A percentile compares a stretch with the other conserved stretches of the same genome.
phyloP scores from a whole-genome alignment of 1,284 basidiomycete genomes.

The Athelia sp. region DNA sequence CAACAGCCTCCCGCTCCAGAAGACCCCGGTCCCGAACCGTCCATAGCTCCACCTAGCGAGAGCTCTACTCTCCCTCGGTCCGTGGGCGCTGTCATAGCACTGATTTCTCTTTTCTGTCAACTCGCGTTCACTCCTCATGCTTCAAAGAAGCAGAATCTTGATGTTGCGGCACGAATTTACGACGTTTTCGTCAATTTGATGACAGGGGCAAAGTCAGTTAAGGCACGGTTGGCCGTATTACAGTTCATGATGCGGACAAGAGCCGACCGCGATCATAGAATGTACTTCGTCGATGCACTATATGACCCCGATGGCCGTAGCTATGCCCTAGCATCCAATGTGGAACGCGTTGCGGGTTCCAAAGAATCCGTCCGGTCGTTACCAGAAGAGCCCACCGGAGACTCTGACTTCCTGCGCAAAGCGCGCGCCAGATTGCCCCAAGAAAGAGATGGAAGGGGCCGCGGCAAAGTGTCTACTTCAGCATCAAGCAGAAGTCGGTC shows the following conservation, averaged over 20 bases:
- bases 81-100: conserved; percentile 56
- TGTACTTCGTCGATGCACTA: conserved; percentile 61
- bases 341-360: conserved; percentile 34
- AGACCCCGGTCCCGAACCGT: conserved; percentile 21
- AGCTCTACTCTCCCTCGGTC: conserved; percentile 33
- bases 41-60: conserved; percentile 21
- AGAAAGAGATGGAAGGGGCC: conserved; percentile 55
- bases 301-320: conserved; percentile 54
- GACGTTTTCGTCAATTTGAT: conserved; percentile 40
- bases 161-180: conserved; percentile 50
- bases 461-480: conserved; percentile 40
- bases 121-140: conserved; percentile 63
- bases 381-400: conserved; percentile 6
- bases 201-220: conserved; percentile 44
- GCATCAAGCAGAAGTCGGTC: conserved; percentile 69
- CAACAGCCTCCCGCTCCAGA: conserved; percentile 30
- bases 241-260: conserved; percentile 89
- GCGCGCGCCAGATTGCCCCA: conserved; percentile 45
- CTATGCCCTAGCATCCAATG: conserved; percentile 46
- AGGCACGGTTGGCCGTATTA: conserved; percentile 69
- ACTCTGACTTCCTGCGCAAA: conserved; percentile 34
- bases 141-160: conserved; percentile 36
- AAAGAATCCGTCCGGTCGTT: conserved; percentile 4
- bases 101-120: conserved; percentile 65
- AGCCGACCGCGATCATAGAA: conserved; percentile 86